Percentiles rank a stretch among this genome's conserved stretches.
Conservation (phyloP, 306 rosid species). For the Acacia confusa region DNA sequence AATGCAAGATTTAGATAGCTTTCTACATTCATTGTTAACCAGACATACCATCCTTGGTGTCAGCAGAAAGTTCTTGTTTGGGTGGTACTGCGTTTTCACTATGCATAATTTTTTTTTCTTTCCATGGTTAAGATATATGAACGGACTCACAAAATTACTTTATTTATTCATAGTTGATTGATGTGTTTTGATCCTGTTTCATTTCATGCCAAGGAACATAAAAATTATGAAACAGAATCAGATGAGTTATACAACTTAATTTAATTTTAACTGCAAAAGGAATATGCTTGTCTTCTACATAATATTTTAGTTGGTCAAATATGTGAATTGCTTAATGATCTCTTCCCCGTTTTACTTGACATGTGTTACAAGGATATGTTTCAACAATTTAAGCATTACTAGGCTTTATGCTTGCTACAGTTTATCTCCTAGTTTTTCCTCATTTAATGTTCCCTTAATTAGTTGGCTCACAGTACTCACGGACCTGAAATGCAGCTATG, state of each 20-base stretch:
- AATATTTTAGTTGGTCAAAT: too few species aligned
- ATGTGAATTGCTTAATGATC: too few species aligned
- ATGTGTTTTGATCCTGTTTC: conserved; percentile 17
- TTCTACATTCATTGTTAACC: conserved; percentile 68
- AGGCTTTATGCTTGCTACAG: too few species aligned
- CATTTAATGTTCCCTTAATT: too few species aligned
- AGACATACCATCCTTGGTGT: conserved; percentile 88
- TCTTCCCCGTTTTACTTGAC: too few species aligned
- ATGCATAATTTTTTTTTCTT: background rate
- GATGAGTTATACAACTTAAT: too few species aligned
- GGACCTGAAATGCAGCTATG: conserved; percentile 34
- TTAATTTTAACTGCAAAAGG: too few species aligned
- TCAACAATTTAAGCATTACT: too few species aligned
- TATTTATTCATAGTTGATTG: background rate
- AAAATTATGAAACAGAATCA: background rate
- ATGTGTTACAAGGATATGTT: too few species aligned
- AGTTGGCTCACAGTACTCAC: too few species aligned
- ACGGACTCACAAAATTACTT: background rate
- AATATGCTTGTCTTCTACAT: too few species aligned
- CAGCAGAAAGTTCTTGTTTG: conserved; percentile 72
- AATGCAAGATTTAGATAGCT: conserved; percentile 54
- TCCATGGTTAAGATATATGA: background rate
- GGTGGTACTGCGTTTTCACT: conserved; percentile 58
- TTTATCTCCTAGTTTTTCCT: too few species aligned
- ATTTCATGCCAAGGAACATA: background rate